Evolutionary conservation across 83 land plant genomes (phyloP), one percentile per base, ranked within the genome.

Genomic region (Thuja plicata): DNA sequence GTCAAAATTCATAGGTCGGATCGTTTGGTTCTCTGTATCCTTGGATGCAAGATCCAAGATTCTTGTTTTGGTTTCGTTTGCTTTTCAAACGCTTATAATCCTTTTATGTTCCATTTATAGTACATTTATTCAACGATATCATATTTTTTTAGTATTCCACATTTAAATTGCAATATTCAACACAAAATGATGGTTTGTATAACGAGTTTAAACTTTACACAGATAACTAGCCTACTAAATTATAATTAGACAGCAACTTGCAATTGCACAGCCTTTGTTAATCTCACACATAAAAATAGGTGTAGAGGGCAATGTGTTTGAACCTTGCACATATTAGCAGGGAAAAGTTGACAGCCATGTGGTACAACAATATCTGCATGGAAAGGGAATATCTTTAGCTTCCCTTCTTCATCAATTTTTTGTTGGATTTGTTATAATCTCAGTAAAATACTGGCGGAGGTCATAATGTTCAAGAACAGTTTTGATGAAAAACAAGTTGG

Each of bases 241-340:
- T 82, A 45, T 82, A n/a, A 82, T 82, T 45, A 46, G 85, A 82
- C n/a, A n/a, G n/a, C 54, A 82, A 24, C 85, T 9, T 82, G 32
- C 34, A 82, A 45, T 46, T 82, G 35, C 15, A 79, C 83, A 79
- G 2, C 83, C 21, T 5, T 17, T 60, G n/a, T 60, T 60, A 21
- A 46, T 46, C 7, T n/a, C 50, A 46, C 32, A 82, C 13, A 82
- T 38, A 10, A 82, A 82, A 79, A 82, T 27, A 82, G 85, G 34
- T 46, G 15, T 27, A n/a, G 34, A 82, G 34, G 54, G 16, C 30
- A 82, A 46, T 82, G 85, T 21, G 46, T 82, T 82, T 88, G 32
- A 92, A 97, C 99, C 98, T 97, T 97, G 94, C 99, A 97, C 98
- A 97, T 95, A 88, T 97, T 96, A 45, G 97, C 95, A 92, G 98